Evolutionary conservation across 225 moss, liverwort and hornwort genomes (phyloP), one percentile per base, ranked within the genome.

Genomic region (Straminergon stramineum): DNA sequence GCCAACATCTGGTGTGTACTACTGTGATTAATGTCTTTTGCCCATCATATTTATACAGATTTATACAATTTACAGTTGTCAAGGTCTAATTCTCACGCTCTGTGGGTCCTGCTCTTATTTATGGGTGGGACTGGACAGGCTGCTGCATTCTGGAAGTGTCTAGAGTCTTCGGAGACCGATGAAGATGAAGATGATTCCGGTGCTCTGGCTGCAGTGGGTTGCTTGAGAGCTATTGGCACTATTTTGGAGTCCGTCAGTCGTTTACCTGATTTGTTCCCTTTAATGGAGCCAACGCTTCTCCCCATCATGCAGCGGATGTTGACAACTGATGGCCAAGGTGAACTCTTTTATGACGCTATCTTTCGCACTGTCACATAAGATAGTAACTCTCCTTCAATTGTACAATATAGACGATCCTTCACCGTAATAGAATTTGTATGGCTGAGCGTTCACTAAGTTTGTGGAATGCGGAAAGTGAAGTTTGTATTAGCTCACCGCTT

Each of bases 271-370:
- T 91, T 99, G 11, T 99, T 97, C 81, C 99, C 99, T 17, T 92
- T 92, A 76, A 97, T 99, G 97, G 99, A 99, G 85, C 97, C 97
- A 55, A 97, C 96, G 70, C 91, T 99, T 64, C 94, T 97, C 41
- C 99, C 99, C 23, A 96, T 97, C 65, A 99, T 99, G 99, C 97
- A 97, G 91, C 95, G 99, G 85, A 99, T 99, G 99, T 94, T 99
- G 70, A 97, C 99, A 55, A 99, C 96, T 64, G 97, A 99, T 91
- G 99, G 99, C 83, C 97, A 99, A 96, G 99, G 99, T 99, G 83
- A 86, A 89, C 45, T 39, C 39, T 89, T 64, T 68, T 58, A 57
- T 74, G 43, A 57, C 31, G 19, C 35, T 63, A 68, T 78, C 45
- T 57, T 43, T 67, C 58, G 75, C 41, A 75, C 26, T 69, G 20